phyloP scores from a whole-genome alignment of 1,139 yeast genomes.

The Debaryomyces udenii region DNA sequence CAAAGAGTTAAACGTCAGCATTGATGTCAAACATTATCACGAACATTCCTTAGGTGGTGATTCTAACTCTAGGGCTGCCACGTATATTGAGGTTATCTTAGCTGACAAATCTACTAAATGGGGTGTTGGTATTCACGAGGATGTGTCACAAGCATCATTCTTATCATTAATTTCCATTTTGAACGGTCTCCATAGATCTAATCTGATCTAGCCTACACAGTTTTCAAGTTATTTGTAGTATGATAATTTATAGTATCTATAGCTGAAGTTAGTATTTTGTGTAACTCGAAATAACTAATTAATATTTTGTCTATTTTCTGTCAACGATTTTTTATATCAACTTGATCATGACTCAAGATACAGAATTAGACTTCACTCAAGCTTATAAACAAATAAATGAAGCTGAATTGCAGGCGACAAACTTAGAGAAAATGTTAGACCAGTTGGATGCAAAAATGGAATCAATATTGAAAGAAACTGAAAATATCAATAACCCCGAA shows the following conservation, averaged over 20 bases:
- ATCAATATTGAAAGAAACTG: conserved; percentile 45
- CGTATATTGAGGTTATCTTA: conserved; percentile 72
- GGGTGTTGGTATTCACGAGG: conserved; percentile 96
- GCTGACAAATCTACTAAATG: conserved; percentile 60
- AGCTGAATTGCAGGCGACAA: conserved; percentile 47
- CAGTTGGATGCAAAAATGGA: conserved; percentile 48
- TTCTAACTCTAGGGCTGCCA: conserved; percentile 84
- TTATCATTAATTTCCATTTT: conserved; percentile 77
- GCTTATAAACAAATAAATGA: conserved; percentile 45
- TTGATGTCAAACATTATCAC: conserved; percentile 81
- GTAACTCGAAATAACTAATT: conserved; percentile 1
- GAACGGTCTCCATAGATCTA: conserved; percentile 46
- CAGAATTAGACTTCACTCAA: conserved; percentile 30
- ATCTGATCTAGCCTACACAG: conserved; percentile 7
- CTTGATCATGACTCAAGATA: conserved; percentile 24
- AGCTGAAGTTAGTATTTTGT: background rate
- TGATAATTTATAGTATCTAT: background rate
- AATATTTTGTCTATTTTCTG: too few species aligned
- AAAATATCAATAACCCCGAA: conserved; percentile 19
- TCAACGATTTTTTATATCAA: background rate
- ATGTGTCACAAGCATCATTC: conserved; percentile 89
- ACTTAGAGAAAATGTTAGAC: conserved; percentile 48
- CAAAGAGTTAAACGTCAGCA: conserved; percentile 52
- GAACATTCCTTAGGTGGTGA: conserved; percentile 94
- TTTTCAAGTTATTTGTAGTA: too few species aligned